Percentiles rank a stretch among this genome's conserved stretches.
phyloP scores from a whole-genome alignment of 352 stramenopile genomes.

The Elongisporangium senticosum region DNA sequence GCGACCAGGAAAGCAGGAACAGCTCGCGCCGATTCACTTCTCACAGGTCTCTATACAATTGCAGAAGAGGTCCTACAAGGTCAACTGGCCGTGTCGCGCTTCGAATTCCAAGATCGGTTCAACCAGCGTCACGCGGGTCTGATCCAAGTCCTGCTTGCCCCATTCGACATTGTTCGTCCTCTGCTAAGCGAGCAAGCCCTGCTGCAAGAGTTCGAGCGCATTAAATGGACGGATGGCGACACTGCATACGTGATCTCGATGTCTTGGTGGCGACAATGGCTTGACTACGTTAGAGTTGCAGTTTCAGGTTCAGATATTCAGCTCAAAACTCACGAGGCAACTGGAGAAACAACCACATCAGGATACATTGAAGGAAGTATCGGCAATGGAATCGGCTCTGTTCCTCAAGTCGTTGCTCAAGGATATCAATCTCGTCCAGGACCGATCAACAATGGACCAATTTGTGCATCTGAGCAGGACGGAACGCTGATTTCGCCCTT shows the following conservation, averaged over 20 bases:
- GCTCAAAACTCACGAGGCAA: background rate
- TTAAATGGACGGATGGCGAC: constrained; percentile 35
- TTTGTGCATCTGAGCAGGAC: constrained; percentile 33
- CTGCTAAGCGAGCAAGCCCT: constrained; percentile 39
- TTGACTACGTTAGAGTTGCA: constrained; percentile 16
- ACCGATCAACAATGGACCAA: constrained; percentile 32
- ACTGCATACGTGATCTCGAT: constrained; percentile 44
- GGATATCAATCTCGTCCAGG: constrained; percentile 20
- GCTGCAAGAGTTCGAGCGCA: constrained; percentile 24
- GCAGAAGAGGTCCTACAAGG: constrained; percentile 17
- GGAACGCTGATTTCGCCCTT: constrained; percentile 25
- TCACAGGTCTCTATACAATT: constrained; percentile 7
- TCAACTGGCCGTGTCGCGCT: constrained; percentile 9
- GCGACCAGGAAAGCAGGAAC: constrained; percentile 13
- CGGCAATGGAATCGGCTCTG: background rate
- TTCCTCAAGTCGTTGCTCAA: background rate
- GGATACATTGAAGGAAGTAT: background rate
- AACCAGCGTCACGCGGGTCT: constrained; percentile 20
- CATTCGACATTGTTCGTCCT: constrained; percentile 48
- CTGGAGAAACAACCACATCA: background rate
- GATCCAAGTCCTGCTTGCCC: constrained; percentile 38
- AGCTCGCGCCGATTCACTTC: constrained; percentile 19
- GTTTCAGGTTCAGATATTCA: constrained; percentile 4
- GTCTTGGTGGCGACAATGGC: constrained; percentile 59
- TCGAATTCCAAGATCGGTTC: constrained; percentile 23